Base-by-base conservation (phyloP, 2,329 filamentous ascomycete genomes). In the Ophiostoma novo-ulmi region DNA sequence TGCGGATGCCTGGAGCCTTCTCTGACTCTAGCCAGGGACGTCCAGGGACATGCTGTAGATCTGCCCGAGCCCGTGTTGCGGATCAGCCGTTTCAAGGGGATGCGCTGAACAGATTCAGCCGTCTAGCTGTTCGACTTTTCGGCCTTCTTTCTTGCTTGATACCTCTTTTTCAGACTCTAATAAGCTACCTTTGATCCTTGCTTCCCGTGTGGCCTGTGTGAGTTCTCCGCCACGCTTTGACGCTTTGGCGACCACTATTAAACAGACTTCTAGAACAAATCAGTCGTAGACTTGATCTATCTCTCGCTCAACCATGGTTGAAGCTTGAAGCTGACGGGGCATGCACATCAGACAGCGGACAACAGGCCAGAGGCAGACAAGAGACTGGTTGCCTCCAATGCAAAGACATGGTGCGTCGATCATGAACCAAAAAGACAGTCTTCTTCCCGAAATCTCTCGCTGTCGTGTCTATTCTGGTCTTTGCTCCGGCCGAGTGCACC, bases 31-130 rank as follows among this genome's bases (percentile, higher is more conserved):
- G 20, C 48, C 22, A 58, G 52, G 14, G 44, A 48, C 17, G 31
- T 31, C 8, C 39, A 13, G 39, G 39, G 39, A 17, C 44, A n/a
- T 35, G 58, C 13, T 35, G 58, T 63, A 6, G 26, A 63, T 63
- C 58, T 63, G 58, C 58, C 58, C 58, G 58, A 61, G 3, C 58
- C 58, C 8, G 58, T 13, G n/a, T 63, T 63, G 26, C 58, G 26
- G 26, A 14, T 14, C 58, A 26, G 26, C 36, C 26, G 26, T 26
- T 63, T 63, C 35, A 26, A 63, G 17, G 58, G 58, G 26, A 13
- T 20, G 11, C 10, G 10, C 8, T 44, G 39, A 17, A 2, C 31
- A 4, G 31, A 31, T 31, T 2, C 31, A 31, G 31, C 3, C 31
- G 31, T 31, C 31, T 31, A 31, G 31, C 31, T 31, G 31, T 31